Conservation (phyloP, 805 yeast species). For the Trichomonascus vanleenenianus region DNA sequence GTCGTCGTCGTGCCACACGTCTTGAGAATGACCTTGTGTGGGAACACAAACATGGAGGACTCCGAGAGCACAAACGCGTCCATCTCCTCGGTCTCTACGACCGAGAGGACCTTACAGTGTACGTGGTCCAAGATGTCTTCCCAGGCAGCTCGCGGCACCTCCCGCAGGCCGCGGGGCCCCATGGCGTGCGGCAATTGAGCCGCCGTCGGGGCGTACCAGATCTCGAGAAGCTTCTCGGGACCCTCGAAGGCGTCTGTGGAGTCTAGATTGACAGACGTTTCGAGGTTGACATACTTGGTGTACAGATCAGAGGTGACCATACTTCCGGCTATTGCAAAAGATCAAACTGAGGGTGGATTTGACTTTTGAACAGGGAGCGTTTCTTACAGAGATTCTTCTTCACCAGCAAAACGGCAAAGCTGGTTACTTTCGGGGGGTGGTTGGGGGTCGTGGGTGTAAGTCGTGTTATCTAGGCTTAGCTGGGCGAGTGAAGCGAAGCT, state of each 20-base stretch:
- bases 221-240: conserved; percentile 86
- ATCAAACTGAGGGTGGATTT: too few species aligned
- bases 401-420: conserved; percentile 9
- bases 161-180: conserved; percentile 40
- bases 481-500: conserved; percentile 30
- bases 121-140: conserved; percentile 69
- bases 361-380: background rate
- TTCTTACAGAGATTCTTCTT: conserved; percentile 2
- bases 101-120: conserved; percentile 81
- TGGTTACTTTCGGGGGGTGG: background rate
- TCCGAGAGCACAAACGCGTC: conserved; percentile 87
- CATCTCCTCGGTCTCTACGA: conserved; percentile 53
- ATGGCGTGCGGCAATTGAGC: conserved; percentile 32
- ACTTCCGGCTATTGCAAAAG: too few species aligned
- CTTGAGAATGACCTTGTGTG: conserved; percentile 76
- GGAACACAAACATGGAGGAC: conserved; percentile 81
- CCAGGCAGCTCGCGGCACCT: conserved; percentile 62
- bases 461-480: conserved; percentile 29
- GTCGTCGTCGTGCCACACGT: conserved; percentile 97
- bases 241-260: conserved; percentile 94
- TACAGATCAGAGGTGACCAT: too few species aligned
- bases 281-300: conserved; percentile 57
- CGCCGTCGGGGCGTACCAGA: conserved; percentile 68
- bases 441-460: conserved; percentile 15
- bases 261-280: conserved; percentile 68